These are phyloP conservation scores for Hypoxylon sp. DNA, from an alignment of 2,329 filamentous ascomycete genomes.

Conservation along the genomic window DNA sequence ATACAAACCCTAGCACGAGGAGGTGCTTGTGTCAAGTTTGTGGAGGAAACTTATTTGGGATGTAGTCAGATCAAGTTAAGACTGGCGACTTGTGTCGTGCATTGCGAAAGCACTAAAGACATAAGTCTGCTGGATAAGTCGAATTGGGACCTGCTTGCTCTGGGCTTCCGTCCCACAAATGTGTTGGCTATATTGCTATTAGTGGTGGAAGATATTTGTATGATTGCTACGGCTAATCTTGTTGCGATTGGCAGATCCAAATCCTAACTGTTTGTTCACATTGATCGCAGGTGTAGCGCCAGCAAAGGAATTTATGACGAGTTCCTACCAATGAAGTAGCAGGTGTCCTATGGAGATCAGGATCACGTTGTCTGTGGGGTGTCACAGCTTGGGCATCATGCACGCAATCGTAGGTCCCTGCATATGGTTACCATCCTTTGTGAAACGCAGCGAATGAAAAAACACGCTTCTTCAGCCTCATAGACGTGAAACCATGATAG, in stretches of 20 bases:
- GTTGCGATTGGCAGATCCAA: not conserved
- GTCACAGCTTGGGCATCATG: conserved; percentile 11
- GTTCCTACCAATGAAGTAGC: conserved; percentile 12
- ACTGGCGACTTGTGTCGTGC: not conserved
- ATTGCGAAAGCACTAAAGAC: not conserved
- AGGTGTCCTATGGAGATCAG: conserved; percentile 16
- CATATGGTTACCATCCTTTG: conserved; percentile 15
- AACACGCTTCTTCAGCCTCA: conserved; percentile 19
- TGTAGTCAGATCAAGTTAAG: not conserved
- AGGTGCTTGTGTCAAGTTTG: not conserved
- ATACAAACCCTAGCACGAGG: not conserved
- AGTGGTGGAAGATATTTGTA: not conserved
- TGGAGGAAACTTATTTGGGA: not conserved
- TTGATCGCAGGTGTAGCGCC: conserved; percentile 7
- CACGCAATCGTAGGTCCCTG: conserved; percentile 31
- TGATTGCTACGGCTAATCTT: conserved; percentile 4
- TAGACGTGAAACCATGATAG: not conserved
- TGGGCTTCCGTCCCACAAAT: conserved; percentile 2
- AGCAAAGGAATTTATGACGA: not conserved
- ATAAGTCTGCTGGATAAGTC: not conserved
- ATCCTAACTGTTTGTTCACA: not conserved
- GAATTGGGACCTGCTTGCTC: conserved; percentile 3
- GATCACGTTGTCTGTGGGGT: conserved; percentile 25
- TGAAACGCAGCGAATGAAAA: conserved; percentile 31
- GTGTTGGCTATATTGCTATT: conserved; percentile 17